Evolutionary conservation across 331 rosid genomes (phyloP).

Genomic region (Cydonia oblonga): DNA sequence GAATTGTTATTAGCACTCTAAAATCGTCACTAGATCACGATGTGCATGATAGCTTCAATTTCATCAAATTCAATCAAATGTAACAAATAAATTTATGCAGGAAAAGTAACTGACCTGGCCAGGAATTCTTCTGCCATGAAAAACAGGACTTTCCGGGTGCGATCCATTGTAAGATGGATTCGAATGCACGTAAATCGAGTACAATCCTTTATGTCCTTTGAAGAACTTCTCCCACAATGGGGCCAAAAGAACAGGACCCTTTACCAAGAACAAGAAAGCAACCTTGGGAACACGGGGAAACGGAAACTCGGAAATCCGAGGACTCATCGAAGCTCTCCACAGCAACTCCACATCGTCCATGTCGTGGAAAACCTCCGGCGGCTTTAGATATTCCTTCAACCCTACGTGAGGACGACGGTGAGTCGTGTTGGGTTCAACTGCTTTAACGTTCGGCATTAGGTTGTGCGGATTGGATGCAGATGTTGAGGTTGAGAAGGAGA

Average conservation of each 20-base stretch:
- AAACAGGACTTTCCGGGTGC: constrained; percentile 40
- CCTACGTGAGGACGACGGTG: constrained; percentile 13
- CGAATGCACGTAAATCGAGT: constrained; percentile 66
- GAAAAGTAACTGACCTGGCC: constrained; percentile 48
- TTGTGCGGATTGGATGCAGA: not conserved
- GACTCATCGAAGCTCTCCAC: constrained; percentile 15
- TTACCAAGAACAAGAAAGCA: constrained; percentile 72
- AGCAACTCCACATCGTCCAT: constrained; percentile 56
- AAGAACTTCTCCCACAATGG: constrained; percentile 71
- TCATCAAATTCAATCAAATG: too few species aligned
- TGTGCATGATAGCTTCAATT: not conserved
- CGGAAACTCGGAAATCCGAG: constrained; percentile 39
- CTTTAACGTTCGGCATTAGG: not conserved
- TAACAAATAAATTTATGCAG: not conserved
- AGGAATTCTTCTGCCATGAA: constrained; percentile 67
- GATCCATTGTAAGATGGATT: constrained; percentile 59
- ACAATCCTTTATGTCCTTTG: constrained; percentile 48
- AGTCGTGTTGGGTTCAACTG: not conserved
- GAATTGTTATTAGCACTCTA: not conserved
- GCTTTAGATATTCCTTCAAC: constrained; percentile 35
- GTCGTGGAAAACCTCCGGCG: constrained; percentile 40
- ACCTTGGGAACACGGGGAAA: constrained; percentile 52
- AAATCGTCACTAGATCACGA: not conserved
- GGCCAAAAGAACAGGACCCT: constrained; percentile 46
- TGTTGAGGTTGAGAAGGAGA: constrained; percentile 20